Evolutionary conservation across 495 filamentous ascomycete genomes (phyloP), one percentile per base, ranked within the genome.

Genomic region (Annulohypoxylon stygium): DNA sequence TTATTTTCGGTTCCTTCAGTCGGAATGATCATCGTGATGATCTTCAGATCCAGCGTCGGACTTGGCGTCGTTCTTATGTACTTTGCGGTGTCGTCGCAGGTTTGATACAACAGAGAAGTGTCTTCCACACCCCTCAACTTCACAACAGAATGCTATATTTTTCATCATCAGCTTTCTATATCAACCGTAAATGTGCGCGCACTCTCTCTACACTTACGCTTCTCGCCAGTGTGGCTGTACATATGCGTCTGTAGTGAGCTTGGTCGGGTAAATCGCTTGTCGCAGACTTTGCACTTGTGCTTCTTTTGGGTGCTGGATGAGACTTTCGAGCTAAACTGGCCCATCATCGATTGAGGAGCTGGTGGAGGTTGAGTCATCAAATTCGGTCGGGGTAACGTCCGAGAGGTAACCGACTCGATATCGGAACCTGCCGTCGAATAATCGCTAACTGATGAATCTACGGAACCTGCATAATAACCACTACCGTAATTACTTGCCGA

Each of bases 271-370:
- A 99, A 99, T 7, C 96, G 90, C 89, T 99, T 99, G 83, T 98
- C 96, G 85, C 96, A 99, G 58, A 99, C 93, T 86, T 98, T 98
- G 87, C 96, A 99, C 83, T 97, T 98, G 84, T 99, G 96, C 86
- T 98, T 99, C 90, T 99, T 99, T 78, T 98, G 95, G 30, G 96
- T 94, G 83, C 93, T 97, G 23, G 94, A 95, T 9, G 93, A 93
- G 54, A 98, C 91, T 80, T 98, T 98, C 50, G 96, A 98, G 85
- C 93, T 98, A 85, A 99, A 99, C 70, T 97, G 95, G 54, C 93
- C 90, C 96, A 99, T 99, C 93, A 99, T 98, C 3, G 94, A 95
- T 78, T 96, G 93, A 12, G 94, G 95, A 34, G 94, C 94, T 0
- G 93, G 93, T 34, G 93, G 93, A 5, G 86, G 84, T 68, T 82